Evolutionary conservation across 768 basidiomycete genomes (phyloP), one percentile per base, ranked within the genome.

Genomic region (Agaricus subrufescens): DNA sequence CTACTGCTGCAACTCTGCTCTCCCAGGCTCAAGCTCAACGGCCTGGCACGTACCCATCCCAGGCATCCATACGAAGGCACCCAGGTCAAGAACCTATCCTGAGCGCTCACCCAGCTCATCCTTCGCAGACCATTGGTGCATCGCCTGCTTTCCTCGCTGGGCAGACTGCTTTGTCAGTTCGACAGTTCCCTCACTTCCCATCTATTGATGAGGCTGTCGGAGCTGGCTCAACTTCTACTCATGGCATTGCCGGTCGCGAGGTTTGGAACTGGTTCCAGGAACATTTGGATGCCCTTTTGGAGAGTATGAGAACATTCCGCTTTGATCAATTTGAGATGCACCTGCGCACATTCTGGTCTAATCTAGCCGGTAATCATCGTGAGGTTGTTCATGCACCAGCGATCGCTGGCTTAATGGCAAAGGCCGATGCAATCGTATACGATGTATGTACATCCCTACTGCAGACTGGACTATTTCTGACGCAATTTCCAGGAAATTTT

Each of bases 251-350:
- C 58, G 92, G 89, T 29, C 83, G 89, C 61, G 90, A 91, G 69
- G 89, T 92, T 5, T 96, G 94, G 94, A 80, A 77, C 30, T 91
- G 90, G 86, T 96, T 96, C 77, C 87, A 90, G 69, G 88, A 92
- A 56, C 94, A 96, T 74, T 77, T 94, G 58, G 91, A 95, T 70
- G 75, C 86, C 0, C 77, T 95, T 46, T 72, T 94, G 31, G 89
- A 92, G 61, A 86, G 82, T 62, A 83, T 93, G 43, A 76, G 89
- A 53, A 74, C 81, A 15, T 89, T 87, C 75, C 80, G 91, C 39
- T 90, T 93, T 63, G 93, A 95, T 70, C 89, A 92, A 69, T 94
- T 94, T 65, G 92, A 95, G 69, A 82, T 92, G 73, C 83, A 91
- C 64, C 71, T 94, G 44, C 83, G 92, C 46, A 81, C 85, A 10